These are phyloP conservation scores for Cryphonectria nitschkei DNA, from an alignment of 2,329 filamentous ascomycete species.

Conservation along the genomic window DNA sequence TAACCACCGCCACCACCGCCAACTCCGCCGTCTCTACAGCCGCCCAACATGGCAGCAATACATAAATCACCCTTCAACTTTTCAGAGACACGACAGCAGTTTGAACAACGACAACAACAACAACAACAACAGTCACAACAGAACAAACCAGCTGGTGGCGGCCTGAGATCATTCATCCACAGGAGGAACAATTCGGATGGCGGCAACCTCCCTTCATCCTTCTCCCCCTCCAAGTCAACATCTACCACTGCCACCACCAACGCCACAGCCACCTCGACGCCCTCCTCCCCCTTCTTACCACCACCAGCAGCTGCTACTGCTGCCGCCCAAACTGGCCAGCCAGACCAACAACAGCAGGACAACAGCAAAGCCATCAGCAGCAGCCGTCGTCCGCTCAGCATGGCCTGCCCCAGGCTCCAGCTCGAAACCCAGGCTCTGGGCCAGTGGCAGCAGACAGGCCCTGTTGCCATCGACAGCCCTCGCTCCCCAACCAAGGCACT, in stretches of 20 bases:
- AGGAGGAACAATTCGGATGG: constrained; percentile 28
- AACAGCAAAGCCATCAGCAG: background rate
- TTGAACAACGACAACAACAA: constrained; percentile 12
- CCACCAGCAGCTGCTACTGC: background rate
- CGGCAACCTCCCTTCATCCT: constrained; percentile 21
- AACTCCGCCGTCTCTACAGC: background rate
- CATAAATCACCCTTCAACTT: constrained; percentile 29
- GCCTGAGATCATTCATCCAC: constrained; percentile 25
- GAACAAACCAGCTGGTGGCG: constrained; percentile 20
- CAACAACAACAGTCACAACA: constrained; percentile 2
- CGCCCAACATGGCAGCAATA: constrained; percentile 27
- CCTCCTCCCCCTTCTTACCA: constrained; percentile 8
- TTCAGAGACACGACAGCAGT: constrained; percentile 28
- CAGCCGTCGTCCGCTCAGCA: constrained; percentile 12
- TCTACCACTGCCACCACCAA: background rate
- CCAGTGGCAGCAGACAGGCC: constrained; percentile 15
- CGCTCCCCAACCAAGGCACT: constrained; percentile 18
- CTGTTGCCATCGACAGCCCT: constrained; percentile 19
- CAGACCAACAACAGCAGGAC: constrained; percentile 7
- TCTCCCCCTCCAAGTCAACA: constrained; percentile 13
- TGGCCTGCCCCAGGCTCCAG: constrained; percentile 25
- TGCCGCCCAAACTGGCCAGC: background rate
- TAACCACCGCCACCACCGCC: background rate
- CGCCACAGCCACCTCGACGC: constrained; percentile 9
- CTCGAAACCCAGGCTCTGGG: constrained; percentile 18